Base-by-base conservation (phyloP, 1,139 yeast species). In the Geotrichum cucujoidarum region DNA sequence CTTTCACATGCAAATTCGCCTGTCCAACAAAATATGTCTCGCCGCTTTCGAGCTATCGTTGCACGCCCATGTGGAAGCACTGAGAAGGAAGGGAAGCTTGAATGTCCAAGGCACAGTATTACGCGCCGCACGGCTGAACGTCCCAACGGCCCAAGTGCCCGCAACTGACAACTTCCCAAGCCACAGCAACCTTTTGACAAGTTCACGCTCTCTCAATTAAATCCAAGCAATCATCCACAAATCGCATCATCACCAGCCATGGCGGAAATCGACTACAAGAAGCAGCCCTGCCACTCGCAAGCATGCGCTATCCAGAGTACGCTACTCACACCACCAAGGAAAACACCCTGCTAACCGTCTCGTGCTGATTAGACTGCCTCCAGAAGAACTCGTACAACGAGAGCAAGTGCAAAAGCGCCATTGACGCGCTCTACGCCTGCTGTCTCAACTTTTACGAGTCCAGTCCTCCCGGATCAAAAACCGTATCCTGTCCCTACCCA, bases 401-500 rank as follows among this genome's bases (percentile, higher is more conserved):
- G 61, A 61, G 82, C 10, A 78, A 75, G 55, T 83, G 92, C 60
- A 70, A 83, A 5, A 68, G 69, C 48, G 67, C 71, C 34, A 82
- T 83, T 35, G 85, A 80, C 57, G 69, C 71, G 35, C 66, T 83
- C 33, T 83, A 83, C 63, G 70, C 69, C 18, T 83, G 92, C 63
- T 83, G 92, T 60, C 70, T 72, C 55, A 57, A 68, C 42, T 80
- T 76, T 59, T 83, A 83, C 62, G 67, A 69, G 45, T 63, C 68
- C n/a, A 70, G 77, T 31, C 42, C 34, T n/a, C n/a, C 14, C 24
- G 45, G 31, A 13, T 11, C 38, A 8, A 67, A 72, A 36, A 78
- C 83, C 13, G 74, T 76, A 3, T 81, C 88, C 56, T 83, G 92
- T 63, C 89, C 90, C 11, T 74, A 72, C 54, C 76, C 80, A 40